Conservation (phyloP, 2,329 filamentous ascomycete genomes). For the Aspergillus novoparasiticus region DNA sequence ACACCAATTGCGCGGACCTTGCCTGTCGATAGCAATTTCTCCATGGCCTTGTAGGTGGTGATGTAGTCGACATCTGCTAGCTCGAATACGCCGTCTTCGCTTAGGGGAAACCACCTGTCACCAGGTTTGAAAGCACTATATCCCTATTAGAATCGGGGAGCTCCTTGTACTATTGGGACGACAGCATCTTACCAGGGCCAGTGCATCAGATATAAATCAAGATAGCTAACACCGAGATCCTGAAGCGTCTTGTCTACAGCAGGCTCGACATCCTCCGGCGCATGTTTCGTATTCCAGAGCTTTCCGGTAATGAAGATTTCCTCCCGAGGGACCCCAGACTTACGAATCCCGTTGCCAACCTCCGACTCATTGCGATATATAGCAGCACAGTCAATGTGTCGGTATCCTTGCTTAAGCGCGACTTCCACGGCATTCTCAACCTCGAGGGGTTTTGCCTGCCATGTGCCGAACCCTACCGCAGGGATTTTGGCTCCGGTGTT, state of each 20-base stretch:
- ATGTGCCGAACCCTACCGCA: conserved; percentile 75
- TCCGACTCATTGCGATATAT: conserved; percentile 77
- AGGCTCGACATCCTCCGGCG: conserved; percentile 61
- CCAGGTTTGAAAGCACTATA: conserved; percentile 23
- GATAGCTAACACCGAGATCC: conserved; percentile 64
- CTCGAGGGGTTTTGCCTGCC: conserved; percentile 72
- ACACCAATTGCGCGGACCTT: conserved; percentile 70
- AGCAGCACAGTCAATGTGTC: conserved; percentile 48
- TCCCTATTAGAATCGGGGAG: neutral
- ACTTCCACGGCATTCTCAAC: conserved; percentile 71
- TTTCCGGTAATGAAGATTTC: conserved; percentile 78
- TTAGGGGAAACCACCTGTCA: conserved; percentile 28
- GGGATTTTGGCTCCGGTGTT: conserved; percentile 39
- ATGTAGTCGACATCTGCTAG: conserved; percentile 26
- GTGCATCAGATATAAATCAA: conserved; percentile 73
- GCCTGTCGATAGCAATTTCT: conserved; percentile 59
- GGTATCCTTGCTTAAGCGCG: conserved; percentile 69
- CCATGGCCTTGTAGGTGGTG: conserved; percentile 60
- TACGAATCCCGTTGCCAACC: conserved; percentile 66
- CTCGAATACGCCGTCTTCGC: conserved; percentile 25
- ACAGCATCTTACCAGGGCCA: conserved; percentile 31
- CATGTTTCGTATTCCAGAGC: conserved; percentile 77
- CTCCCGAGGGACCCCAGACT: conserved; percentile 64
- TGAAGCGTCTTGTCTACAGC: conserved; percentile 63
- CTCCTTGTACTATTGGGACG: too few species aligned